A percentile compares a stretch with the other conserved stretches of the same genome.
phyloP scores from a whole-genome alignment of 768 basidiomycete species.

The Tricholomella constricta region DNA sequence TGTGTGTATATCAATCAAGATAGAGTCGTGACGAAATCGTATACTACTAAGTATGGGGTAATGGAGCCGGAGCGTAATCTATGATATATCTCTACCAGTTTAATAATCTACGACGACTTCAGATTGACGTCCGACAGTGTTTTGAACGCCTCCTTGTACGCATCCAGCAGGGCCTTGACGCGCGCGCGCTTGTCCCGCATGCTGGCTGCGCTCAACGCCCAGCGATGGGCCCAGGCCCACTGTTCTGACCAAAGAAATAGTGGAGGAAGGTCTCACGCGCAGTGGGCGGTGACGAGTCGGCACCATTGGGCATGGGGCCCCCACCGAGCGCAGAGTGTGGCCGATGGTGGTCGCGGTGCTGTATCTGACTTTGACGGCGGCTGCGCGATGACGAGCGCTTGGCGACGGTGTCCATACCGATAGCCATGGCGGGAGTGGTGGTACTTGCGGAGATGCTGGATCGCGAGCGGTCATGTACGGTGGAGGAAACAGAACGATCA shows the following conservation, averaged over 20 bases:
- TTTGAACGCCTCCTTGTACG: conserved; percentile 94
- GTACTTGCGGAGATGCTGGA: conserved; percentile 38
- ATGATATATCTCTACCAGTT: conserved; percentile 13
- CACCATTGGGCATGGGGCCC: conserved; percentile 25
- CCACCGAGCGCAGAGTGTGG: conserved; percentile 38
- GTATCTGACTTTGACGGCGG: conserved; percentile 21
- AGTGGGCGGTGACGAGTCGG: conserved; percentile 47
- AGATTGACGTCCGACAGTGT: conserved; percentile 81
- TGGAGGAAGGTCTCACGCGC: conserved; percentile 93
- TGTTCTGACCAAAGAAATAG: conserved; percentile 97
- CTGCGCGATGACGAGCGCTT: conserved; percentile 41
- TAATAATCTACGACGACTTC: conserved; percentile 53
- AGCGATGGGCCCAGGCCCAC: conserved; percentile 71
- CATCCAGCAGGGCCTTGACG: conserved; percentile 92
- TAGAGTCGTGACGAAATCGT: conserved; percentile 3
- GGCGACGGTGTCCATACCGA: conserved; percentile 23
- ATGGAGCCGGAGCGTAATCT: conserved; percentile 15
- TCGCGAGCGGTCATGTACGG: conserved; percentile 74
- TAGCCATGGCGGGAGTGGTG: conserved; percentile 28
- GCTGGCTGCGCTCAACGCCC: conserved; percentile 44
- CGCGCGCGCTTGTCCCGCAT: conserved; percentile 63
- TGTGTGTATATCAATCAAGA: background rate
- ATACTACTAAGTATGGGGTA: conserved; percentile 11
- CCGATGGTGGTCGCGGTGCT: conserved; percentile 23
- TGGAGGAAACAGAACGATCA: conserved; percentile 74